These are phyloP conservation scores for Penicillium sp. DNA, from an alignment of 2,329 filamentous ascomycete species.

Conservation along the genomic window DNA sequence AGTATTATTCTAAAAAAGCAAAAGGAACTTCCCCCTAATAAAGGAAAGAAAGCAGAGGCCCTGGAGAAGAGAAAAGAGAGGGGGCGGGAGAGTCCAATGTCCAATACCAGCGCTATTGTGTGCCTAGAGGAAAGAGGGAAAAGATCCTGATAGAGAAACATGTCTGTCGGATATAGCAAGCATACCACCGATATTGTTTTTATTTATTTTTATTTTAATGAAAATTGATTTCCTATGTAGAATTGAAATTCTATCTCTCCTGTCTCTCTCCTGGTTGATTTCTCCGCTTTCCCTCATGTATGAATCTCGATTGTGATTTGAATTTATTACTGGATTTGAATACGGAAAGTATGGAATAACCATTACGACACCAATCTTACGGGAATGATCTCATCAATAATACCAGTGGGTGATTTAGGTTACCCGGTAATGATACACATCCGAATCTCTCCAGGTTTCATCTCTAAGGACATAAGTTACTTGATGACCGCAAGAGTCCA, in stretches of 20 bases:
- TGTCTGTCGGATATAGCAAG: no score
- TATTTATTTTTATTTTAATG: no score
- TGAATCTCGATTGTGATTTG: not conserved
- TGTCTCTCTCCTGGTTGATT: not conserved
- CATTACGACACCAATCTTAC: not conserved
- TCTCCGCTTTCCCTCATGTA: not conserved
- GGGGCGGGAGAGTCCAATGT: constrained; percentile 8
- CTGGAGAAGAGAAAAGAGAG: constrained; percentile 13
- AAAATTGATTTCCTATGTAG: no score
- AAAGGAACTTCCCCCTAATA: not conserved
- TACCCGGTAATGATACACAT: not conserved
- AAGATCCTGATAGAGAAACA: no score
- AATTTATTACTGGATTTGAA: not conserved
- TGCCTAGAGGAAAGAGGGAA: no score
- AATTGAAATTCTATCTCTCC: not conserved
- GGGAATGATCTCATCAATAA: not conserved
- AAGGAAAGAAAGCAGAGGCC: not conserved
- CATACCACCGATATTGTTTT: no score
- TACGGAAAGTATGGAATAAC: not conserved
- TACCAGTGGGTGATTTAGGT: not conserved
- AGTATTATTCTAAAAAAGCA: not conserved
- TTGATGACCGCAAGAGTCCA: not conserved
- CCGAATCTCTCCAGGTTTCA: not conserved
- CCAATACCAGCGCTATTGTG: not conserved
- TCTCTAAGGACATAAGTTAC: not conserved